Conservation (phyloP, 2,329 filamentous ascomycete species). For the Stagonosporopsis cucurbitacearum region DNA sequence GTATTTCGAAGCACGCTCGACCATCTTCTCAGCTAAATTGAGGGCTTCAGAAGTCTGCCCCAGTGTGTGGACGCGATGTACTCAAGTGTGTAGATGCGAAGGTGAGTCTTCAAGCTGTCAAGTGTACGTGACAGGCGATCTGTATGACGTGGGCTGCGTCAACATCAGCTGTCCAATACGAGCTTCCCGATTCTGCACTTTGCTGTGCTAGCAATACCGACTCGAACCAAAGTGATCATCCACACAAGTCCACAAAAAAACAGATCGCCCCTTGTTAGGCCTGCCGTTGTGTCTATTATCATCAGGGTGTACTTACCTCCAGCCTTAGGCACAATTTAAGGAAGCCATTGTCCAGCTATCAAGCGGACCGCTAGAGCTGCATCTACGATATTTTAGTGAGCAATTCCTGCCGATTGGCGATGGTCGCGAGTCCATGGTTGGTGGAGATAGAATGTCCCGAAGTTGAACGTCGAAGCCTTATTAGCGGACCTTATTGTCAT, state of each 20-base stretch:
- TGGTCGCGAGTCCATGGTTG: too few relatives aligned
- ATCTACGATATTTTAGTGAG: too few relatives aligned
- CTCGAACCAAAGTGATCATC: background rate
- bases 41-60: background rate
- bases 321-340: background rate
- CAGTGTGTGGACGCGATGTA: too few relatives aligned
- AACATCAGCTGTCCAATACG: background rate
- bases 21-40: background rate
- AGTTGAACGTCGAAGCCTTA: too few relatives aligned
- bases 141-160: background rate
- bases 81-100: background rate
- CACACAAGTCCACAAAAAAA: background rate
- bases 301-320: background rate
- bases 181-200: background rate
- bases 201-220: background rate
- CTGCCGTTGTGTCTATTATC: too few relatives aligned
- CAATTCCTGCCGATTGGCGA: too few relatives aligned
- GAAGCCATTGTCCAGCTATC: slow-evolving; percentile 8
- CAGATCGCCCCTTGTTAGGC: background rate
- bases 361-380: too few relatives aligned
- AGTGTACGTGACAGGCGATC: background rate
- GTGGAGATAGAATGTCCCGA: too few relatives aligned
- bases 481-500: too few relatives aligned
- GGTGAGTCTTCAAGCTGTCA: background rate
- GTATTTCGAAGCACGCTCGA: background rate